These are phyloP conservation scores for Daedalea quercina DNA, from an alignment of 768 basidiomycete species.

Conservation along the genomic window DNA sequence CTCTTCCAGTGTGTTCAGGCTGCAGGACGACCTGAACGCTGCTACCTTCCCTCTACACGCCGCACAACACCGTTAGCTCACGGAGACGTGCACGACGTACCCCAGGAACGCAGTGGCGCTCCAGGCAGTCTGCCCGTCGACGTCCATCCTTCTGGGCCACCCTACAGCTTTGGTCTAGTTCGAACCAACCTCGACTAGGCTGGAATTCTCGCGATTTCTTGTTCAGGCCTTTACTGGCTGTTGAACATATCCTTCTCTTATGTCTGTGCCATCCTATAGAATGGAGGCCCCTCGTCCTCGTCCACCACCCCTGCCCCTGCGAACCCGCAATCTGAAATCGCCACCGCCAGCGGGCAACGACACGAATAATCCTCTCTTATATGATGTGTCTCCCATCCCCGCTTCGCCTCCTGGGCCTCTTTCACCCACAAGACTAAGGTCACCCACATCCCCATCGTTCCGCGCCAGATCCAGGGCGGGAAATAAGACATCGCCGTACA, in stretches of 20 bases:
- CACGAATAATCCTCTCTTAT: slow-evolving; percentile 57
- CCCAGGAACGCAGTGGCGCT: too few species aligned
- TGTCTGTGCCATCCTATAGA: slow-evolving; percentile 59
- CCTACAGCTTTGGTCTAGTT: slow-evolving; percentile 9
- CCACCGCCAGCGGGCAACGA: slow-evolving; percentile 38
- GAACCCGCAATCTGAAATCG: slow-evolving; percentile 41
- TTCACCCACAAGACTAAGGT: slow-evolving; percentile 34
- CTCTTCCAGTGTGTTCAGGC: neutral
- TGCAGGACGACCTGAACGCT: neutral
- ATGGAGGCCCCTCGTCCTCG: slow-evolving; percentile 59
- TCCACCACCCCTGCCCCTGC: slow-evolving; percentile 46
- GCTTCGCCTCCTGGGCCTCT: slow-evolving; percentile 53
- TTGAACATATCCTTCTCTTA: slow-evolving; percentile 15
- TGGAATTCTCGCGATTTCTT: neutral
- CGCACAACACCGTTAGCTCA: too few species aligned
- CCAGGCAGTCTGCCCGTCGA: too few species aligned
- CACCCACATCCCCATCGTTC: slow-evolving; percentile 56
- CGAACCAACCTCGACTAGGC: neutral
- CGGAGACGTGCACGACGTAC: too few species aligned
- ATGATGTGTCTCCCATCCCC: slow-evolving; percentile 61
- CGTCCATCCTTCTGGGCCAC: too few species aligned
- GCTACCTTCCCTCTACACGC: neutral
- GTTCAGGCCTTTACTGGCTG: slow-evolving; percentile 7
- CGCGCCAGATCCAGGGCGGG: slow-evolving; percentile 41
- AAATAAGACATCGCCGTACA: slow-evolving; percentile 48